A percentile compares a stretch with the other conserved stretches of the same genome.
These are phyloP conservation scores for Colletotrichum sp. DNA, from an alignment of 2,329 filamentous ascomycete species.

Conservation along the genomic window DNA sequence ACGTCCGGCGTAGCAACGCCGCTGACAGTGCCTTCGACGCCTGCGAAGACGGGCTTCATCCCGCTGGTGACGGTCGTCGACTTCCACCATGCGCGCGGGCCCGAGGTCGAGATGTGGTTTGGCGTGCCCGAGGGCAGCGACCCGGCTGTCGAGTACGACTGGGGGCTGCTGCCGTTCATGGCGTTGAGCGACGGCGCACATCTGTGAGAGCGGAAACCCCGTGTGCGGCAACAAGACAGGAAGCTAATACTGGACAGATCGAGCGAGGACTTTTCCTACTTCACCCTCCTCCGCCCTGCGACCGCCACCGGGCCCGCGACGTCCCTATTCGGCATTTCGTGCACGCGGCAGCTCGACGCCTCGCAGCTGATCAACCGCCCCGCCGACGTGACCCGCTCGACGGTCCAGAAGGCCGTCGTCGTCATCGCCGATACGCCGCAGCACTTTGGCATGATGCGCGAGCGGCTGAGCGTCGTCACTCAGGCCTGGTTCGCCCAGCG, in stretches of 20 bases:
- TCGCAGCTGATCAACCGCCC: constrained; percentile 78
- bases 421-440: constrained; percentile 92
- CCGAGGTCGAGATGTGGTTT: constrained; percentile 94
- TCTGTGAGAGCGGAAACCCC: constrained; percentile 64
- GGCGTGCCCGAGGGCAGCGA: constrained; percentile 76
- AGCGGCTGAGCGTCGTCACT: constrained; percentile 89
- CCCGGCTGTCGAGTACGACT: constrained; percentile 84
- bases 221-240: background rate
- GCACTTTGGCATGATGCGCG: constrained; percentile 86
- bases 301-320: constrained; percentile 63
- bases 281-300: constrained; percentile 79
- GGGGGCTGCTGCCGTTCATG: constrained; percentile 94
- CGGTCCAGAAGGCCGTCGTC: constrained; percentile 97
- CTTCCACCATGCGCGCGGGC: constrained; percentile 85
- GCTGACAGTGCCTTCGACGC: constrained; percentile 19
- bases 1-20: constrained; percentile 14
- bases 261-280: constrained; percentile 97
- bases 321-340: constrained; percentile 94
- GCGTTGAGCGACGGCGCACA: constrained; percentile 95
- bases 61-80: constrained; percentile 82
- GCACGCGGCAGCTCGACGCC: constrained; percentile 88
- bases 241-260: constrained; percentile 54
- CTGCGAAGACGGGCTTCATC: constrained; percentile 49
- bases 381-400: constrained; percentile 92
- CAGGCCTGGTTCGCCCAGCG: constrained; percentile 95